Percentiles rank a stretch among this genome's conserved stretches.
phyloP scores from a whole-genome alignment of 2,329 filamentous ascomycete species.

The Berkeleyomyces basicola region DNA sequence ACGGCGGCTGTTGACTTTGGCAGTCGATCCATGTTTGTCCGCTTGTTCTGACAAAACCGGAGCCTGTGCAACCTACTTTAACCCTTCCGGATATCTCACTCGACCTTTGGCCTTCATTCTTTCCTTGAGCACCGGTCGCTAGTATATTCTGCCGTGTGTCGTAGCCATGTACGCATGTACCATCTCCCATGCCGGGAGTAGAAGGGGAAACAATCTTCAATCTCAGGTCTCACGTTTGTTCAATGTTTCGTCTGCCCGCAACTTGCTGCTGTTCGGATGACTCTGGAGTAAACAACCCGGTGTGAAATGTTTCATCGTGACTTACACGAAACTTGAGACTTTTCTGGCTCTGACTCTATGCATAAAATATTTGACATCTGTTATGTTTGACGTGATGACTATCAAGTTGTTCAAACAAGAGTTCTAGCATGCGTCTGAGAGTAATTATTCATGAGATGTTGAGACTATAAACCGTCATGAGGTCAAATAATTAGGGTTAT shows the following conservation, averaged over 20 bases:
- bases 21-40: slow-evolving; percentile 1
- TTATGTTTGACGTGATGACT: neutral
- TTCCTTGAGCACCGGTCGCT: no score
- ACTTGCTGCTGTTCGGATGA: neutral
- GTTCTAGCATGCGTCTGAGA: no score
- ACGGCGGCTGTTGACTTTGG: neutral
- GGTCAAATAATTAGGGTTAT: neutral
- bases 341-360: neutral
- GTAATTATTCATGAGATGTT: neutral
- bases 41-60: neutral
- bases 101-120: neutral
- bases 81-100: neutral
- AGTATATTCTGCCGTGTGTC: neutral
- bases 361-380: neutral
- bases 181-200: no score
- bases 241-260: neutral
- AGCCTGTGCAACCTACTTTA: neutral
- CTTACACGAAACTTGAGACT: neutral
- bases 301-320: neutral
- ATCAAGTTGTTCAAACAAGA: neutral
- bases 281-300: neutral
- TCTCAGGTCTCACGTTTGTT: no score
- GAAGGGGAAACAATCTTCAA: no score
- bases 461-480: neutral
- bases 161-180: neutral